phyloP scores from a whole-genome alignment of 148 eudicot species.

The Chenopodium formosanum region DNA sequence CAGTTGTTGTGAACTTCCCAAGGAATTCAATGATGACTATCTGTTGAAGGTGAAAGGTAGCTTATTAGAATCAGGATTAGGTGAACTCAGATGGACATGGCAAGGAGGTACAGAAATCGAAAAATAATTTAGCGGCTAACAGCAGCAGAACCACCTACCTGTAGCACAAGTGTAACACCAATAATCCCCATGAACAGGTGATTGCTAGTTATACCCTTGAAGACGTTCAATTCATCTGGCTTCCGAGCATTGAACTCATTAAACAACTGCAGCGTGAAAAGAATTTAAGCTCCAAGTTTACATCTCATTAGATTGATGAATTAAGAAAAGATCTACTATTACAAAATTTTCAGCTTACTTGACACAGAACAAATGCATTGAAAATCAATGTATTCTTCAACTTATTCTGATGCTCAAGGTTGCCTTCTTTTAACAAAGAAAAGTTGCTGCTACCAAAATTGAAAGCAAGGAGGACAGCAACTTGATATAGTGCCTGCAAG shows the following conservation, averaged over 20 bases:
- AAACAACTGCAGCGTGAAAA: constrained; percentile 53
- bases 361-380: constrained; percentile 85
- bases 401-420: constrained; percentile 48
- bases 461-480: constrained; percentile 64
- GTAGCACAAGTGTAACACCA: constrained; percentile 65
- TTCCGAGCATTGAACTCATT: constrained; percentile 89
- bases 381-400: constrained; percentile 79
- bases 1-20: constrained; percentile 66
- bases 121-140: background rate
- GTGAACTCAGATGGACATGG: background rate
- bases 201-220: constrained; percentile 61
- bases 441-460: constrained; percentile 56
- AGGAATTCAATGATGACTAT: constrained; percentile 68
- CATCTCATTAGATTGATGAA: background rate
- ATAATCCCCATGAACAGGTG: constrained; percentile 68
- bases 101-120: background rate
- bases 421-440: constrained; percentile 43
- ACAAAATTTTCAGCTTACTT: constrained; percentile 43
- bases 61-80: constrained; percentile 13
- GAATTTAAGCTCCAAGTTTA: background rate
- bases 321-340: too few species aligned
- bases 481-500: constrained; percentile 82
- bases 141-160: constrained; percentile 41
- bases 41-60: constrained; percentile 30
- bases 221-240: constrained; percentile 77